Conservation (phyloP, 75 land plant genomes). For the Sequoiadendron giganteum region DNA sequence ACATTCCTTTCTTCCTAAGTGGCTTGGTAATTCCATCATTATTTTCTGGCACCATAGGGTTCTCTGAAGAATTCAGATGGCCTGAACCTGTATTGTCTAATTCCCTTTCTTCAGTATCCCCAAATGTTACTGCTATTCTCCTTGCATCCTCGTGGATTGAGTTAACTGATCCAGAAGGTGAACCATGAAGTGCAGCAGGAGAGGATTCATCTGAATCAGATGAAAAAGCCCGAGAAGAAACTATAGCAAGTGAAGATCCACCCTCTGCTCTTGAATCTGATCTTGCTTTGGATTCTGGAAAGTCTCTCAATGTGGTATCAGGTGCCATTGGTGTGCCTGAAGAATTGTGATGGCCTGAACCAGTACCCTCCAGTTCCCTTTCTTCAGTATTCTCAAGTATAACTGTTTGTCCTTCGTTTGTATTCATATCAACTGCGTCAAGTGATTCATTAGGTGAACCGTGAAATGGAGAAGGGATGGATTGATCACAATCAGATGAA, state of each 20-base stretch:
- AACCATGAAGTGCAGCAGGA: conserved; percentile 1
- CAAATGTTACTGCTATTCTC: conserved; percentile 27
- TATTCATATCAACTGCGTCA: background rate
- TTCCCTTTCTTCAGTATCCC: conserved; percentile 22
- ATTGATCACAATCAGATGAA: conserved; percentile 4
- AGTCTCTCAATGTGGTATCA: background rate
- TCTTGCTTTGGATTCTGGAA: background rate
- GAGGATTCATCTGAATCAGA: conserved; percentile 7
- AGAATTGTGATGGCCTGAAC: conserved; percentile 5
- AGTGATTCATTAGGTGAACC: background rate
- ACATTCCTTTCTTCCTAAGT: conserved; percentile 65
- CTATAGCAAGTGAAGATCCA: background rate
- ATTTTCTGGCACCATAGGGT: background rate
- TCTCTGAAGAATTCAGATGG: conserved; percentile 2
- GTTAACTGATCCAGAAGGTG: background rate
- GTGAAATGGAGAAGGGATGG: background rate
- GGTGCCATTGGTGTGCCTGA: conserved; percentile 4
- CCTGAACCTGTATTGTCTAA: background rate
- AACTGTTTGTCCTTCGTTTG: conserved; percentile 11
- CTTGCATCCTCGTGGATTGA: background rate
- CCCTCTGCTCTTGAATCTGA: background rate
- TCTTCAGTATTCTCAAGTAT: conserved; percentile 26
- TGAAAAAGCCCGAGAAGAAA: background rate
- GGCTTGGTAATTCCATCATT: conserved; percentile 10
- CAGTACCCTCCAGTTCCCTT: conserved; percentile 13